Percentiles rank a stretch among this genome's conserved stretches.
Evolutionary conservation across 2,329 filamentous ascomycete genomes (phyloP).

Genomic region (Alternaria ethzedia): DNA sequence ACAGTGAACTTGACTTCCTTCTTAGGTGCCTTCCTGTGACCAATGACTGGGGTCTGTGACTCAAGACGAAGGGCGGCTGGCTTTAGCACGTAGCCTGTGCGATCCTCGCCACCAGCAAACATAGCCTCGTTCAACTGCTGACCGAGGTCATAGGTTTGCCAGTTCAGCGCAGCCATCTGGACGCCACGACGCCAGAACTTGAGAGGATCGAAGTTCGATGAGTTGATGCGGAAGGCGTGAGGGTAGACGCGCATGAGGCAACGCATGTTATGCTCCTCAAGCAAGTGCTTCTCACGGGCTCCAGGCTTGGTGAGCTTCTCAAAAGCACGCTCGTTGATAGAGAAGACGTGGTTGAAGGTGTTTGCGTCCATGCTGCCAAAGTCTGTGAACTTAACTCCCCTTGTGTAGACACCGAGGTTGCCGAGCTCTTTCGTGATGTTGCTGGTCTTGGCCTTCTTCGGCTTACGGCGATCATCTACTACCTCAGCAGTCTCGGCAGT

Average conservation of each 20-base stretch:
- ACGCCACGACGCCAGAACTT: conserved; percentile 94
- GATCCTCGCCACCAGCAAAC: conserved; percentile 88
- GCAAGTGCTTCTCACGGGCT: conserved; percentile 74
- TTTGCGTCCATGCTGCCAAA: conserved; percentile 81
- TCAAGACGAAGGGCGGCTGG: conserved; percentile 75
- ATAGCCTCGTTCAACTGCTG: conserved; percentile 98
- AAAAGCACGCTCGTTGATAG: conserved; percentile 89
- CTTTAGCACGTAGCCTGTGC: conserved; percentile 92
- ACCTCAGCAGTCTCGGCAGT: conserved; percentile 60
- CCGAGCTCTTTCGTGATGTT: conserved; percentile 87
- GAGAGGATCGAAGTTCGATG: conserved; percentile 93
- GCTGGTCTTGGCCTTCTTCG: conserved; percentile 69
- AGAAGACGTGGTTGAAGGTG: conserved; percentile 92
- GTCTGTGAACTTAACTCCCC: conserved; percentile 80
- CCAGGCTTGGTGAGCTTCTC: conserved; percentile 78
- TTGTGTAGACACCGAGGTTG: conserved; percentile 80
- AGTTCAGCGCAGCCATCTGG: conserved; percentile 97
- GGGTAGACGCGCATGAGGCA: conserved; percentile 92
- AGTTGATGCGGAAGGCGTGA: conserved; percentile 78
- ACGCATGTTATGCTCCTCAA: conserved; percentile 89
- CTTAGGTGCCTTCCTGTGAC: conserved; percentile 71
- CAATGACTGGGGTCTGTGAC: conserved; percentile 49
- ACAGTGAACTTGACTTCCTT: conserved; percentile 86
- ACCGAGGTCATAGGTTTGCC: conserved; percentile 95
- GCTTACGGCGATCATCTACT: conserved; percentile 65